Conservation (phyloP, 169 alveolate species). For the Plasmodium reichenowi region DNA sequence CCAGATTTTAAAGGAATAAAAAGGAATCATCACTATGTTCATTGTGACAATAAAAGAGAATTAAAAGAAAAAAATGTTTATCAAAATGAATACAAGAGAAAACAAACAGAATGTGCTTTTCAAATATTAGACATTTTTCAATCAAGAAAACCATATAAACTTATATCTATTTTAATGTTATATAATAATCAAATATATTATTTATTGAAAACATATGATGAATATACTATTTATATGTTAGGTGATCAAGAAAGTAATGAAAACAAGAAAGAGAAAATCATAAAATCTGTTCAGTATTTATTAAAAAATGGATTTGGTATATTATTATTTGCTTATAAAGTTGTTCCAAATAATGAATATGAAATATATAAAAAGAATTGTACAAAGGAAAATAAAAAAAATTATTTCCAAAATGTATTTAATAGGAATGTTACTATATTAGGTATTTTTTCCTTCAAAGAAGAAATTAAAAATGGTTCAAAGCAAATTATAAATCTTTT, state of each 20-base stretch:
- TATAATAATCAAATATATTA: conserved; percentile 21
- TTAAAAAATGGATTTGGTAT: conserved; percentile 28
- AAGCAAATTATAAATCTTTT: conserved; percentile 22
- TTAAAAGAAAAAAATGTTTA: neutral
- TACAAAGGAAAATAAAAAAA: neutral
- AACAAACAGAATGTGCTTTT: conserved; percentile 4
- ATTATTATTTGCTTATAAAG: conserved; percentile 25
- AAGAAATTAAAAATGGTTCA: conserved; percentile 11
- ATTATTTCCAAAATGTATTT: conserved; percentile 18
- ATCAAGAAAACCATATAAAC: neutral
- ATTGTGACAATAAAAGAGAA: neutral
- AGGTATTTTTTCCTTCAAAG: conserved; percentile 28
- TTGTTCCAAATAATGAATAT: conserved; percentile 25
- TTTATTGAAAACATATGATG: conserved; percentile 19
- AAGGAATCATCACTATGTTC: neutral
- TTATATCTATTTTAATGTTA: conserved; percentile 20
- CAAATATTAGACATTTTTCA: conserved; percentile 11
- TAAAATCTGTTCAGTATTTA: neutral
- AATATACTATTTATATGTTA: conserved; percentile 11
- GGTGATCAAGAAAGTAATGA: neutral
- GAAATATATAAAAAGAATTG: conserved; percentile 21
- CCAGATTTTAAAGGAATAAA: too few relatives aligned
- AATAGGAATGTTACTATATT: conserved; percentile 4
- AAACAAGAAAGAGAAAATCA: neutral
- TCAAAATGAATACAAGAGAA: too few relatives aligned